Evolutionary conservation across 495 filamentous ascomycete genomes (phyloP), one percentile per base, ranked within the genome.

Genomic region (Penicillium macrosclerotiorum): DNA sequence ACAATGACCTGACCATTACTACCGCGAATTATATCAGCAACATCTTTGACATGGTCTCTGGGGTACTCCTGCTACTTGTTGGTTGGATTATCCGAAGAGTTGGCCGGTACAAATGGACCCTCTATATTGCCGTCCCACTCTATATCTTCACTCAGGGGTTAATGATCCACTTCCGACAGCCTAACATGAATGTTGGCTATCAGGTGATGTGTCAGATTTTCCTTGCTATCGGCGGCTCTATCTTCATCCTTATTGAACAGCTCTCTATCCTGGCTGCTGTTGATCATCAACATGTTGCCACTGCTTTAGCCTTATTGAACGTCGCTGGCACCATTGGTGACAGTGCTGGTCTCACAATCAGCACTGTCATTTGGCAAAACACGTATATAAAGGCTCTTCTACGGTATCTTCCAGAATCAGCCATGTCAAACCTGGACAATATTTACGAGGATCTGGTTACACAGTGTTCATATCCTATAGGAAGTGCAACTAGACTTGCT

Each of bases 191-290:
- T 30, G 64, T 88, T 31, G 84, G 82, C 8, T 86, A 83, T 54
- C 69, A 90, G 19, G 68, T 88, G 54, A 84, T 88, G 79, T 84
- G 77, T 52, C 78, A 90, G 63, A 81, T 90, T 56, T 80, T 88
- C 65, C 82, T 88, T 52, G 77, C 85, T 24, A 67, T 89, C 32
- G 68, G 70, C 9, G 83, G 82, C 1, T 71, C 75, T 14, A 74
- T 72, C 4, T 62, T 84, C 12, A 64, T 87, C 39, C 80, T 89
- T 52, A 68, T 65, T 47, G 78, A 80, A 51, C 80, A 89, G 52
- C 77, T 89, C 20, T 81, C 84, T 4, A 73, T 81, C 51, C 82
- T 89, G 72, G 82, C 85, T 0, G 79, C 78, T 2, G 73, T 77
- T 0, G 64, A 75, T 4, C 87, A 88, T 49, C 69, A 88, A 33